These are phyloP conservation scores for Ehretia macrophylla DNA, from an alignment of 257 asterid species.

Conservation along the genomic window DNA sequence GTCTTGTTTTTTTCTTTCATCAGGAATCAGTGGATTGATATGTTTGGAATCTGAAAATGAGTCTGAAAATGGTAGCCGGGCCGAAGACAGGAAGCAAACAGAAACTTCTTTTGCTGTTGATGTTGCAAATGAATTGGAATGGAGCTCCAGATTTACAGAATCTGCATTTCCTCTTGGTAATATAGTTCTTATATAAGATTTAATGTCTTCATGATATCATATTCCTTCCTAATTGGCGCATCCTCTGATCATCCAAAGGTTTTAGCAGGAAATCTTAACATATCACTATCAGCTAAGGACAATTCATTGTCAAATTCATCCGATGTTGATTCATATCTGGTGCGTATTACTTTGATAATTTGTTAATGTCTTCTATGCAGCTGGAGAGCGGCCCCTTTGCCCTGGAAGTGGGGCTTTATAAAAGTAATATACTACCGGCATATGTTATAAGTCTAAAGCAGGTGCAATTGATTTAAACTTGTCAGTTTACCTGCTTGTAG, in stretches of 20 bases:
- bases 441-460: no score
- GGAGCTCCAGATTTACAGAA: conserved; percentile 28
- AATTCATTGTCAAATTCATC: conserved; percentile 26
- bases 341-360: conserved; percentile 21
- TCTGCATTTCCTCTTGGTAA: conserved; percentile 42
- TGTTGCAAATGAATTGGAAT: conserved; percentile 29
- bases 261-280: conserved; percentile 27
- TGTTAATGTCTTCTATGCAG: no score
- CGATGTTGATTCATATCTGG: conserved; percentile 43
- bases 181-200: conserved; percentile 3
- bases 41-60: conserved; percentile 67
- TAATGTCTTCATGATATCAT: neutral
- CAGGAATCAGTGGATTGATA: conserved; percentile 46
- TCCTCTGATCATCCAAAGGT: neutral
- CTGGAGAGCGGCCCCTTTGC: no score
- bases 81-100: conserved; percentile 26
- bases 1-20: conserved; percentile 5
- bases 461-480: no score
- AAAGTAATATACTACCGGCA: no score
- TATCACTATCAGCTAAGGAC: conserved; percentile 20
- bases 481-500: neutral
- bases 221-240: neutral
- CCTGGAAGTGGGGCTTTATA: no score
- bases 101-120: conserved; percentile 26
- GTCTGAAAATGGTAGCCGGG: conserved; percentile 35